A percentile compares a stretch with the other conserved stretches of the same genome.
These are phyloP conservation scores for Ascochyta rabiei DNA, from an alignment of 2,329 filamentous ascomycete genomes.

Conservation along the genomic window DNA sequence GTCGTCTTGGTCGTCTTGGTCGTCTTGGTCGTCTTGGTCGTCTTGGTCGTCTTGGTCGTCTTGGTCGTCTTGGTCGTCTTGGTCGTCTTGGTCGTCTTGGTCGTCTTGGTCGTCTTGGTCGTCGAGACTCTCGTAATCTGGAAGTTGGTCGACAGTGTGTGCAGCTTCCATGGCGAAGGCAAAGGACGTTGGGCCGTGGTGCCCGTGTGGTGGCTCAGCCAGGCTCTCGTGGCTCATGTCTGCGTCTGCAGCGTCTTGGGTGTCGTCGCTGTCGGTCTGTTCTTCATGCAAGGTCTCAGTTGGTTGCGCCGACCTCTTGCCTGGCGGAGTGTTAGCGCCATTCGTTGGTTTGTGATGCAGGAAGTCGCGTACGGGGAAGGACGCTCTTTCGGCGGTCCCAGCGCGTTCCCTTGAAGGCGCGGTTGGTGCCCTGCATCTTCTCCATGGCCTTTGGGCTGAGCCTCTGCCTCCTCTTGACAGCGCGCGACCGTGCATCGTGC, in stretches of 20 bases:
- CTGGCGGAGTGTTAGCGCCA: conserved; percentile 30
- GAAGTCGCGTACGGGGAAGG: conserved; percentile 37
- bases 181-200: conserved; percentile 18
- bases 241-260: conserved; percentile 19
- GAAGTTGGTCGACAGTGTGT: conserved; percentile 10
- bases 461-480: conserved; percentile 55
- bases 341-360: too few species aligned
- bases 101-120: conserved; percentile 11
- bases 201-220: conserved; percentile 4
- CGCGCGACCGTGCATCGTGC: conserved; percentile 46
- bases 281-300: conserved; percentile 12
- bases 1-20: conserved; percentile 11
- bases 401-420: conserved; percentile 44
- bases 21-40: conserved; percentile 10
- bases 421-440: conserved; percentile 36
- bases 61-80: conserved; percentile 10
- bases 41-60: conserved; percentile 13
- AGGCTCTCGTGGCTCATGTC: conserved; percentile 20
- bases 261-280: conserved; percentile 16
- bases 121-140: conserved; percentile 16
- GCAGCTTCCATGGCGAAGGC: conserved; percentile 25
- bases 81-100: conserved; percentile 11
- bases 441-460: conserved; percentile 42
- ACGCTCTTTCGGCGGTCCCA: conserved; percentile 46
- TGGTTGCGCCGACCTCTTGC: conserved; percentile 28